A percentile compares a stretch with the other conserved stretches of the same genome.
These are phyloP conservation scores for Cryphonectria japonica DNA, from an alignment of 2,329 filamentous ascomycete species.

Conservation along the genomic window DNA sequence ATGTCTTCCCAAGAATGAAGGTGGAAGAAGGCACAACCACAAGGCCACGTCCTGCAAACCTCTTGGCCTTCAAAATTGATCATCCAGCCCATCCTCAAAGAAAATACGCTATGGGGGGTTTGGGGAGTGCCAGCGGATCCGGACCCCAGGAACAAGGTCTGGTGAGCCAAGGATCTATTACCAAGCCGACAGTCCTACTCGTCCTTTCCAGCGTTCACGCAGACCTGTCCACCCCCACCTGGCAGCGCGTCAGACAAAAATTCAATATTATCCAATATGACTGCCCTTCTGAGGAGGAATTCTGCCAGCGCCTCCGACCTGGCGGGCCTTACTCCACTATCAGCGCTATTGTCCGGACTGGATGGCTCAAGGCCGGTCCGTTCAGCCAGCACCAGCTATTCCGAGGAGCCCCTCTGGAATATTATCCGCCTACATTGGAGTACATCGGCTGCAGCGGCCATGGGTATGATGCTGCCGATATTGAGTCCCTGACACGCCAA, in stretches of 20 bases:
- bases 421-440: slow-evolving; percentile 31
- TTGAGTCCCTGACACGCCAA: slow-evolving; percentile 31
- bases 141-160: background rate
- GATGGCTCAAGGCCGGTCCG: slow-evolving; percentile 39
- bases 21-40: background rate
- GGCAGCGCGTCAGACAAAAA: slow-evolving; percentile 21
- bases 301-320: slow-evolving; percentile 35
- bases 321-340: slow-evolving; percentile 37
- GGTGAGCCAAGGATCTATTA: background rate
- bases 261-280: slow-evolving; percentile 35
- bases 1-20: background rate
- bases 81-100: background rate
- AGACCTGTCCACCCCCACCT: slow-evolving; percentile 23
- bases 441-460: slow-evolving; percentile 37
- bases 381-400: slow-evolving; percentile 37
- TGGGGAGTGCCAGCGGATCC: background rate
- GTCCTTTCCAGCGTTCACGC: slow-evolving; percentile 26
- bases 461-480: slow-evolving; percentile 37
- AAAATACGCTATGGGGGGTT: background rate
- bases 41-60: background rate
- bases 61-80: background rate
- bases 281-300: slow-evolving; percentile 32
- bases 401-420: slow-evolving; percentile 31
- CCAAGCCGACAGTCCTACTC: slow-evolving; percentile 27
- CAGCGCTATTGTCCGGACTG: slow-evolving; percentile 37